Evolutionary conservation across 2,329 filamentous ascomycete species (phyloP).

Genomic region (Diaporthe helianthi): DNA sequence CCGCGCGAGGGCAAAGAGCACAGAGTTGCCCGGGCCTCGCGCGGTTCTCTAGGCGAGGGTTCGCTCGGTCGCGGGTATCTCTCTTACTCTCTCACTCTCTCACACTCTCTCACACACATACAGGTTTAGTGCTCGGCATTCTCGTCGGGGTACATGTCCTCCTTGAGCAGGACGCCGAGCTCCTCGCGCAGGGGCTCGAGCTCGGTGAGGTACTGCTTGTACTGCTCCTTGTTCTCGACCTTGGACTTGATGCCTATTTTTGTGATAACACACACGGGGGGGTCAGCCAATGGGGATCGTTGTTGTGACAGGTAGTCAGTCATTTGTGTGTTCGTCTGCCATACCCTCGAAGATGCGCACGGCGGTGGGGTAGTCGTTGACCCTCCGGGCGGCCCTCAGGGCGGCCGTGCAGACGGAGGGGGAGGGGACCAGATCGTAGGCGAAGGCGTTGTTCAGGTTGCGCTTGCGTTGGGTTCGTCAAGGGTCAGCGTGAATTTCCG

Average conservation of each 20-base stretch:
- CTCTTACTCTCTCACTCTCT: too few species aligned
- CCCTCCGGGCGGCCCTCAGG: conserved; percentile 89
- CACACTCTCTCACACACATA: too few species aligned
- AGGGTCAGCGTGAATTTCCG: conserved; percentile 34
- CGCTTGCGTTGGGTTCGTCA: conserved; percentile 49
- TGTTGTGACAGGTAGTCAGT: neutral
- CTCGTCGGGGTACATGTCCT: conserved; percentile 84
- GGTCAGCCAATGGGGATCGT: conserved; percentile 13
- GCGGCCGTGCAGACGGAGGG: conserved; percentile 89
- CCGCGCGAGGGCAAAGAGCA: neutral
- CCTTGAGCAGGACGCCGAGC: conserved; percentile 88
- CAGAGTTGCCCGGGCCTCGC: neutral
- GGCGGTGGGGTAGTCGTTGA: conserved; percentile 98
- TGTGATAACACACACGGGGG: neutral
- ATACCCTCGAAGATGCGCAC: conserved; percentile 98
- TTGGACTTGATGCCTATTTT: conserved; percentile 91
- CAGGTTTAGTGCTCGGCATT: conserved; percentile 48
- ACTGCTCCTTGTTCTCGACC: conserved; percentile 98
- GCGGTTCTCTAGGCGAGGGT: neutral
- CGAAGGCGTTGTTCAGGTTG: conserved; percentile 99
- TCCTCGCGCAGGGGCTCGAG: conserved; percentile 93
- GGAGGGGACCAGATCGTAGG: conserved; percentile 98
- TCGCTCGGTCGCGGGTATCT: conserved; percentile 7
- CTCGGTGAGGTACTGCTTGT: conserved; percentile 94
- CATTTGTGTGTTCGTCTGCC: conserved; percentile 39